Percentiles rank a stretch among this genome's conserved stretches.
Evolutionary conservation across 352 stramenopile species (phyloP).

Genomic region (Phytopythium aichiense): DNA sequence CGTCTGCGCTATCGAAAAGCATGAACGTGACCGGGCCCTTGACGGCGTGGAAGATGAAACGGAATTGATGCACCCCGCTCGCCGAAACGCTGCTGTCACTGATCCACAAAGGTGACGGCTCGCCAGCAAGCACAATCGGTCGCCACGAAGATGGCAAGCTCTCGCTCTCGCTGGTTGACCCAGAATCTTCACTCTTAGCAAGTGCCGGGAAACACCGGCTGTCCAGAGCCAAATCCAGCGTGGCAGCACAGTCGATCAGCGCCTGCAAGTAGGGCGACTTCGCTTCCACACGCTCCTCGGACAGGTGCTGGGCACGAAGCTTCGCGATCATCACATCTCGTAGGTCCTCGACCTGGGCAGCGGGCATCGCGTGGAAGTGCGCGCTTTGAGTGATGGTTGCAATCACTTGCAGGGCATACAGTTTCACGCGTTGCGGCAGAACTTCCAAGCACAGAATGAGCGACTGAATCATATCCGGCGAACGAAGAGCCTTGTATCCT

Average conservation of each 20-base stretch:
- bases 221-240: conserved; percentile 57
- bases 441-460: conserved; percentile 25
- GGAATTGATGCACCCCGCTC: conserved; percentile 18
- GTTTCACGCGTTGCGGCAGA: conserved; percentile 41
- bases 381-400: conserved; percentile 32
- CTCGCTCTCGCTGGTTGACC: not conserved
- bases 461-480: conserved; percentile 26
- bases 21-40: conserved; percentile 19
- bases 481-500: conserved; percentile 24
- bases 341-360: conserved; percentile 33
- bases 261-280: conserved; percentile 65
- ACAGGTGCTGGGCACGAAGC: conserved; percentile 40
- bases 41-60: conserved; percentile 18
- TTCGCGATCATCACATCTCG: conserved; percentile 40
- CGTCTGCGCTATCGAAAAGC: conserved; percentile 12
- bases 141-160: not conserved
- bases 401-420: conserved; percentile 34
- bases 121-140: not conserved
- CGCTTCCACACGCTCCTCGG: conserved; percentile 39
- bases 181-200: not conserved
- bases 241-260: conserved; percentile 52
- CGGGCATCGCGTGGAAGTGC: conserved; percentile 35
- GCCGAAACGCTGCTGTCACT: conserved; percentile 12
- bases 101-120: conserved; percentile 4
- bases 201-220: conserved; percentile 16